These are phyloP conservation scores for Saxophila tyrrhenica DNA, from an alignment of 495 filamentous ascomycete species.

Conservation along the genomic window DNA sequence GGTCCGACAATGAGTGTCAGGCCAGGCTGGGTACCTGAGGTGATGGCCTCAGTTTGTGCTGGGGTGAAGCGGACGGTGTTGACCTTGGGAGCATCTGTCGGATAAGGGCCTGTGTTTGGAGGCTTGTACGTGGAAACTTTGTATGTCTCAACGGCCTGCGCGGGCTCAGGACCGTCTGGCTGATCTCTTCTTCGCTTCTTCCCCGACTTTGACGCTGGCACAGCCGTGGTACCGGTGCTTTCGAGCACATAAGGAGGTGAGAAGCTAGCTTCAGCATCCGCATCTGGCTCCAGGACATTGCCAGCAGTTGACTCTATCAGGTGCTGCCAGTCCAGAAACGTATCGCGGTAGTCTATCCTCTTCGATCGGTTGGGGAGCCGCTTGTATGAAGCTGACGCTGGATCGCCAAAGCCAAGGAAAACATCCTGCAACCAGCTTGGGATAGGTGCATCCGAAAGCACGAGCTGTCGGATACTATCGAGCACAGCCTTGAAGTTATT, in stretches of 20 bases:
- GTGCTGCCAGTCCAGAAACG: slow-evolving; percentile 92
- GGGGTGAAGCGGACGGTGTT: slow-evolving; percentile 85
- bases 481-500: slow-evolving; percentile 97
- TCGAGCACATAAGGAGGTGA: slow-evolving; percentile 79
- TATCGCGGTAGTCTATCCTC: slow-evolving; percentile 81
- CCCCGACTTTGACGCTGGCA: slow-evolving; percentile 30
- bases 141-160: slow-evolving; percentile 50
- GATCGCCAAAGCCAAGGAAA: slow-evolving; percentile 92
- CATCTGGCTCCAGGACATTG: slow-evolving; percentile 66
- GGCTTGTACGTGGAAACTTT: slow-evolving; percentile 87
- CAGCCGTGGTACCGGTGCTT: slow-evolving; percentile 39
- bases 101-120: slow-evolving; percentile 84
- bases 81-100: slow-evolving; percentile 69
- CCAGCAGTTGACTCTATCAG: slow-evolving; percentile 77
- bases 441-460: slow-evolving; percentile 69
- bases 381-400: slow-evolving; percentile 73
- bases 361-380: slow-evolving; percentile 66
- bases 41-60: slow-evolving; percentile 81
- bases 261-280: slow-evolving; percentile 60
- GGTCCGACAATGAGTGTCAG: slow-evolving; percentile 91
- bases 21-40: slow-evolving; percentile 87
- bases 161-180: slow-evolving; percentile 41
- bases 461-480: slow-evolving; percentile 78
- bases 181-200: slow-evolving; percentile 77
- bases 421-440: slow-evolving; percentile 93